Evolutionary conservation across 768 basidiomycete genomes (phyloP).

Genomic region (Amanita exitialis): DNA sequence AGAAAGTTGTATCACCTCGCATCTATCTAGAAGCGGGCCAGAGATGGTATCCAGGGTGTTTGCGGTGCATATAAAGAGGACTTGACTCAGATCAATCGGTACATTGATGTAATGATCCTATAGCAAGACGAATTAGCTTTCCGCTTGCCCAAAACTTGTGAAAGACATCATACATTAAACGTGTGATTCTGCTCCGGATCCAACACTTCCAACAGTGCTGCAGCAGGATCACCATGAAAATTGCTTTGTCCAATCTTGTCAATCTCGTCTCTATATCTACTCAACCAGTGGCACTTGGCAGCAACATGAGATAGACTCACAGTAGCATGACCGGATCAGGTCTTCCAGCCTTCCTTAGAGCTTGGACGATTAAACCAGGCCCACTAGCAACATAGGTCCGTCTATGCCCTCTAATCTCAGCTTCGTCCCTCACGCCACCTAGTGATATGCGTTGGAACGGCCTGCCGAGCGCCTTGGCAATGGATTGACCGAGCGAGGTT

Average conservation of each 20-base stretch:
- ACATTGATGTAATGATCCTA: constrained; percentile 91
- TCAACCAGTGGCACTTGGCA: neutral
- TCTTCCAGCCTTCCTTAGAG: constrained; percentile 74
- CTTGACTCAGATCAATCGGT: constrained; percentile 79
- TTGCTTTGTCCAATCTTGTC: constrained; percentile 86
- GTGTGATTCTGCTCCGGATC: constrained; percentile 90
- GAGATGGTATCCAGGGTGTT: constrained; percentile 87
- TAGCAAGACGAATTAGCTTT: constrained; percentile 2
- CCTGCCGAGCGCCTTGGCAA: constrained; percentile 72
- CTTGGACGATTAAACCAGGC: constrained; percentile 79
- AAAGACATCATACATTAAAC: constrained; percentile 46
- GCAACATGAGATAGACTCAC: constrained; percentile 23
- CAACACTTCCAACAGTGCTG: constrained; percentile 84
- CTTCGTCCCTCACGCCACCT: constrained; percentile 90
- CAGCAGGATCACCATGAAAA: constrained; percentile 87
- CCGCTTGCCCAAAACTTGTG: neutral
- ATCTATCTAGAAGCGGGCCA: constrained; percentile 79
- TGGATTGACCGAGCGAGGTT: constrained; percentile 83
- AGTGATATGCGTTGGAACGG: constrained; percentile 91
- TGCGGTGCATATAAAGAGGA: constrained; percentile 89
- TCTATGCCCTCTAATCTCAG: constrained; percentile 42
- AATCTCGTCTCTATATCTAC: constrained; percentile 63
- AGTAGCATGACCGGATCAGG: constrained; percentile 74
- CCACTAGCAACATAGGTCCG: constrained; percentile 91
- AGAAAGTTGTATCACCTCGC: constrained; percentile 77